Percentiles rank a stretch among this genome's conserved stretches.
Evolutionary conservation across 2,329 filamentous ascomycete species (phyloP).

Genomic region (Fonsecaea pugnacius): DNA sequence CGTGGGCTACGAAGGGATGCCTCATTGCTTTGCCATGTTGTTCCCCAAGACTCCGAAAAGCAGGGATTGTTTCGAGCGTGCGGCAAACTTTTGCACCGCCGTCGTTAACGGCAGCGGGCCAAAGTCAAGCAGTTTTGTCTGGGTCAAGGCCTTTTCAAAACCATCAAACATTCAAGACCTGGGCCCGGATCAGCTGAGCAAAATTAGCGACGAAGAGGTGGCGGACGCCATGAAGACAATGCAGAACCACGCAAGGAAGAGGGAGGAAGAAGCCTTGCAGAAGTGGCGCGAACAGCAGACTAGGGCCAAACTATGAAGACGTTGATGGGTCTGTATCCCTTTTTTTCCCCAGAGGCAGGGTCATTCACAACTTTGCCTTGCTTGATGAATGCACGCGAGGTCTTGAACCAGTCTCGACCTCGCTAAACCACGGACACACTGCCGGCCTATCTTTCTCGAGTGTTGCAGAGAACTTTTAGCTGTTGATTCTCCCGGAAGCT

Average conservation of each 20-base stretch:
- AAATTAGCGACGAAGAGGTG: conserved; percentile 46
- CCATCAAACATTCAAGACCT: conserved; percentile 39
- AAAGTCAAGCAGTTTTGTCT: conserved; percentile 33
- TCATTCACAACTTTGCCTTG: conserved; percentile 22
- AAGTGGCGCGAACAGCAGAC: conserved; percentile 40
- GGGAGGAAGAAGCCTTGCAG: conserved; percentile 43
- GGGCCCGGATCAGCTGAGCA: conserved; percentile 42
- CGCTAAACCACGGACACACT: conserved; percentile 71
- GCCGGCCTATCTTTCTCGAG: conserved; percentile 63
- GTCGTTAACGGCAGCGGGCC: conserved; percentile 40
- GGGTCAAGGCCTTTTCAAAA: conserved; percentile 42
- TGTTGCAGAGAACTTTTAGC: conserved; percentile 63
- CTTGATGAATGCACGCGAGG: conserved; percentile 4
- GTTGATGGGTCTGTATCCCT: not conserved
- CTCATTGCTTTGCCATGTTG: conserved; percentile 60
- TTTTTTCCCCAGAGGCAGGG: not conserved
- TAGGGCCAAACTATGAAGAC: conserved; percentile 40
- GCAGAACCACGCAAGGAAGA: conserved; percentile 42
- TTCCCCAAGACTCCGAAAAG: conserved; percentile 55
- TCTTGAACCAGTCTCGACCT: conserved; percentile 50
- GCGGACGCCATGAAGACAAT: conserved; percentile 39
- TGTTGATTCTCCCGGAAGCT: conserved; percentile 71
- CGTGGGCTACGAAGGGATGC: conserved; percentile 53
- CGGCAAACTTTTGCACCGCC: conserved; percentile 58
- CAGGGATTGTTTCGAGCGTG: conserved; percentile 59